Conservation (phyloP, 2,329 filamentous ascomycete species). For the Hymenoscyphus fraxineus region DNA sequence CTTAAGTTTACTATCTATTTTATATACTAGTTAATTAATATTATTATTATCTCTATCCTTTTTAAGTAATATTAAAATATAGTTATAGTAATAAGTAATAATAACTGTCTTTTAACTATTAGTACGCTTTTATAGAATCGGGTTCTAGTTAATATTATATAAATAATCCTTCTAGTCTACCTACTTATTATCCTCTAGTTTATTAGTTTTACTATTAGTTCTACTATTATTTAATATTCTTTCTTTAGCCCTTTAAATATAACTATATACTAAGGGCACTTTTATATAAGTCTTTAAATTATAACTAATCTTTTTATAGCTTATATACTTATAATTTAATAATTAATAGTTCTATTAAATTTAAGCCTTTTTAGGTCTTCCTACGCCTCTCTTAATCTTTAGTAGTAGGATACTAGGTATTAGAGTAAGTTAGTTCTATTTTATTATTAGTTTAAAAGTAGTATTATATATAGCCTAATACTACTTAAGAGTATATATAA, state of each 20-base stretch:
- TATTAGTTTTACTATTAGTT: too few relatives aligned
- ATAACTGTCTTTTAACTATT: too few relatives aligned
- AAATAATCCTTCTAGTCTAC: too few relatives aligned
- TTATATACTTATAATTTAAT: neutral
- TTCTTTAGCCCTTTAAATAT: neutral
- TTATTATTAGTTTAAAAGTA: neutral
- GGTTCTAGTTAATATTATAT: too few relatives aligned
- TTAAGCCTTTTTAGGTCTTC: neutral
- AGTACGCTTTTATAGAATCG: too few relatives aligned
- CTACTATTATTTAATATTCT: neutral
- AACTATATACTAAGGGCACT: neutral
- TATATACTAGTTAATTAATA: too few relatives aligned
- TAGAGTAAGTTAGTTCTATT: neutral
- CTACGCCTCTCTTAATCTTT: neutral
- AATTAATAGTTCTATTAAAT: neutral
- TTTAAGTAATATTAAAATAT: too few relatives aligned
- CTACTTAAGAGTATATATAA: neutral
- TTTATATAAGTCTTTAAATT: neutral
- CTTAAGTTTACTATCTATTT: too few relatives aligned
- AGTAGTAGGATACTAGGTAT: neutral
- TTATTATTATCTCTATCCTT: too few relatives aligned
- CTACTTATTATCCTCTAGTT: too few relatives aligned
- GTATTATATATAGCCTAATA: neutral
- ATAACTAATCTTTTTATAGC: neutral
- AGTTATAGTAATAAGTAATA: too few relatives aligned